These are phyloP conservation scores for Neonectria magnoliae DNA, from an alignment of 2,329 filamentous ascomycete species.

Conservation along the genomic window DNA sequence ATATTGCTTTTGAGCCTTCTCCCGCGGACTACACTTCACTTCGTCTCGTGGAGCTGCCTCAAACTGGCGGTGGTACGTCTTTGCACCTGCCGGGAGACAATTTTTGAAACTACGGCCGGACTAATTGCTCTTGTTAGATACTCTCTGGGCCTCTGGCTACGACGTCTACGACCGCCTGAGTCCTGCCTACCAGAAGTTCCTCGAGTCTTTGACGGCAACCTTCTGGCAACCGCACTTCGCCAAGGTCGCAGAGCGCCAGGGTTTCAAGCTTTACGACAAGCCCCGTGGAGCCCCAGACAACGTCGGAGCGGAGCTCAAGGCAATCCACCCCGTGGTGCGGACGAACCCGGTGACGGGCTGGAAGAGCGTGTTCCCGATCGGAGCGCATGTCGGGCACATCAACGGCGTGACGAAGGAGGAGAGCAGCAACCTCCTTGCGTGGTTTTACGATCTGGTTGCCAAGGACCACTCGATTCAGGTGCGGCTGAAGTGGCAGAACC, in stretches of 20 bases:
- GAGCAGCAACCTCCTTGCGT: constrained; percentile 59
- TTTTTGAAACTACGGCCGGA: neutral
- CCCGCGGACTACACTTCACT: constrained; percentile 72
- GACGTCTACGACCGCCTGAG: constrained; percentile 73
- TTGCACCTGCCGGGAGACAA: neutral
- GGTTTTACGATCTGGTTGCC: constrained; percentile 61
- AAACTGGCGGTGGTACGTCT: constrained; percentile 60
- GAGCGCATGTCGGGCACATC: constrained; percentile 61
- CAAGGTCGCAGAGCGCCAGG: constrained; percentile 55
- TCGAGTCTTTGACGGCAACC: constrained; percentile 67
- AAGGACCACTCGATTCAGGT: constrained; percentile 68
- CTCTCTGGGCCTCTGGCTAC: constrained; percentile 74
- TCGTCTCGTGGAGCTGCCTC: constrained; percentile 62
- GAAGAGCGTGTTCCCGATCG: constrained; percentile 64
- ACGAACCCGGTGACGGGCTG: constrained; percentile 69
- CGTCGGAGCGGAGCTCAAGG: constrained; percentile 57
- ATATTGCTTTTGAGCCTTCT: constrained; percentile 72
- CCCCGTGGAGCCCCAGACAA: constrained; percentile 62
- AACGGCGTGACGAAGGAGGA: constrained; percentile 61
- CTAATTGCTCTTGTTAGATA: constrained; percentile 52
- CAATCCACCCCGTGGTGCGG: constrained; percentile 64
- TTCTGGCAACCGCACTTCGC: constrained; percentile 62
- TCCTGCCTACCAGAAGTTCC: constrained; percentile 63
- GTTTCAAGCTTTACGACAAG: constrained; percentile 57
- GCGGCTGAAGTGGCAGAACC: constrained; percentile 54